Percentiles rank a stretch among this genome's conserved stretches.
phyloP scores from a whole-genome alignment of 495 filamentous ascomycete genomes.

The Rhypophila decipiens region DNA sequence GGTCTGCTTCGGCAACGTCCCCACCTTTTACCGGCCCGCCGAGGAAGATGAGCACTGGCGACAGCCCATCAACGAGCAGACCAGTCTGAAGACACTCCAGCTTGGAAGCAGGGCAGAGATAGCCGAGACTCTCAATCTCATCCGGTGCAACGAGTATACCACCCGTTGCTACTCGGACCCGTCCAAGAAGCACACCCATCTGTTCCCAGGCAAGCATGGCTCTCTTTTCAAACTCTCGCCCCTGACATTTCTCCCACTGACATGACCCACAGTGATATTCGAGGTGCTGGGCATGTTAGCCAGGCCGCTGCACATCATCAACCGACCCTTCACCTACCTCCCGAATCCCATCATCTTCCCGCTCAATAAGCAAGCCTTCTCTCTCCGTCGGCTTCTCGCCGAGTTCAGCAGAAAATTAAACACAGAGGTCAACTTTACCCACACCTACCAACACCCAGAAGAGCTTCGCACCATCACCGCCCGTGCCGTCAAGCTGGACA shows the following conservation, averaged over 20 bases:
- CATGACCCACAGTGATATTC: constrained; percentile 26
- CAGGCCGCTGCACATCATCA: constrained; percentile 25
- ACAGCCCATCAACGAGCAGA: constrained; percentile 14
- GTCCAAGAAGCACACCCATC: constrained; percentile 24
- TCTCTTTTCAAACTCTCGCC: background rate
- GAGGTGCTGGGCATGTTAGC: constrained; percentile 39
- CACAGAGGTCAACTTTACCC: background rate
- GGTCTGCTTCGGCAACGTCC: constrained; percentile 35
- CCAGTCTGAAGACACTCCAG: constrained; percentile 19
- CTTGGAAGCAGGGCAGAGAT: constrained; percentile 30
- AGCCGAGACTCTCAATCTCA: constrained; percentile 29
- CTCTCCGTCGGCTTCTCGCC: constrained; percentile 16
- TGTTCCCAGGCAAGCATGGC: constrained; percentile 30
- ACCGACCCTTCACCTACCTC: constrained; percentile 31
- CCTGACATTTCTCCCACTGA: constrained; percentile 1
- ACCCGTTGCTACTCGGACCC: constrained; percentile 23
- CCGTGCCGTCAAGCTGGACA: constrained; percentile 1
- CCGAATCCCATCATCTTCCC: constrained; percentile 36
- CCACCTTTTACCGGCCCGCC: constrained; percentile 30
- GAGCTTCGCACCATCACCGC: constrained; percentile 4
- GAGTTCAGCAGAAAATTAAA: constrained; percentile 15
- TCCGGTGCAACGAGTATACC: constrained; percentile 30
- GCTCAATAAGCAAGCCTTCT: constrained; percentile 28
- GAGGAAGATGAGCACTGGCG: constrained; percentile 18
- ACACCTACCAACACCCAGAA: background rate